A percentile compares a stretch with the other conserved stretches of the same genome.
Evolutionary conservation across 1,284 basidiomycete genomes (phyloP).

Genomic region (Cutaneotrichosporon cyanovorans): DNA sequence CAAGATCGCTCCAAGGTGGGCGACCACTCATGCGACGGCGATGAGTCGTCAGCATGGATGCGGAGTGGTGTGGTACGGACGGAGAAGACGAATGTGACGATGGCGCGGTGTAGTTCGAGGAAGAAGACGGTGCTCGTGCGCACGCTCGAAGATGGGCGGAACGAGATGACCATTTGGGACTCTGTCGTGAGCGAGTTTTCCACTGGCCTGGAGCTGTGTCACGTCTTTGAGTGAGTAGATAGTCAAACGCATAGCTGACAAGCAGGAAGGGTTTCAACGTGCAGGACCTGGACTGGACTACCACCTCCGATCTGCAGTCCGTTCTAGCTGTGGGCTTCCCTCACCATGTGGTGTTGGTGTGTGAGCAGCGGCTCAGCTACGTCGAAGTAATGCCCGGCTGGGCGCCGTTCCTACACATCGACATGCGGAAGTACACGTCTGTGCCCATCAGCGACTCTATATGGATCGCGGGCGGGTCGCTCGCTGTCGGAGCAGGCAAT

Average conservation of each 20-base stretch:
- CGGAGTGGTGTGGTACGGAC: conserved; percentile 66
- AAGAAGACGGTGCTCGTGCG: conserved; percentile 70
- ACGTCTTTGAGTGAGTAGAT: conserved; percentile 53
- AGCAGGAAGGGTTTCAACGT: conserved; percentile 51
- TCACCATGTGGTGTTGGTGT: conserved; percentile 68
- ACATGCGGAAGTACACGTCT: conserved; percentile 64
- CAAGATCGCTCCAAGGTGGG: conserved; percentile 2
- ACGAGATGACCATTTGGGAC: conserved; percentile 88
- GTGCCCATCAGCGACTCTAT: conserved; percentile 74
- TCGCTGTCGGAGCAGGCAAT: conserved; percentile 60
- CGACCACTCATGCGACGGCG: background rate
- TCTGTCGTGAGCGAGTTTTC: conserved; percentile 89
- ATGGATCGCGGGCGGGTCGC: conserved; percentile 71
- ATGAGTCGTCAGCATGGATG: conserved; percentile 23
- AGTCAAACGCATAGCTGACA: background rate
- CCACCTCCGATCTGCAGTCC: conserved; percentile 79
- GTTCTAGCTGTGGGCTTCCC: conserved; percentile 79
- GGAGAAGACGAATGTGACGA: conserved; percentile 55
- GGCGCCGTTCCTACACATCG: conserved; percentile 64
- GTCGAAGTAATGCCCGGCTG: conserved; percentile 73
- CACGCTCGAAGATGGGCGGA: conserved; percentile 45
- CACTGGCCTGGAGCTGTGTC: conserved; percentile 70
- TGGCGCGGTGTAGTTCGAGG: conserved; percentile 73
- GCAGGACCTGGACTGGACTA: conserved; percentile 80
- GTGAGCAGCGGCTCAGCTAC: conserved; percentile 81